phyloP scores from a whole-genome alignment of 2,329 filamentous ascomycete species.

The Fusarium pseudonygamai region DNA sequence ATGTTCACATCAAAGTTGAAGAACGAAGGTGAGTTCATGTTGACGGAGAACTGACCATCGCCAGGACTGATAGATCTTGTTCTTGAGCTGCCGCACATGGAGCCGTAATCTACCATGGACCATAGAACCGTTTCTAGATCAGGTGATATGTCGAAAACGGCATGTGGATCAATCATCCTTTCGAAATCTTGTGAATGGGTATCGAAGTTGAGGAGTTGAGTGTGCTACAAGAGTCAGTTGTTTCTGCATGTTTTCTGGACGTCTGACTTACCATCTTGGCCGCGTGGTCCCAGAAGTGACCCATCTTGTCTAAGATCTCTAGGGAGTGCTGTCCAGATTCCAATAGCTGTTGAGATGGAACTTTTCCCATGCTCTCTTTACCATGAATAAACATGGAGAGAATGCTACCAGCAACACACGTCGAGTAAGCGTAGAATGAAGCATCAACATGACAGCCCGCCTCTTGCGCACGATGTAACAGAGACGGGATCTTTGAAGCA shows the following conservation, averaged over 20 bases:
- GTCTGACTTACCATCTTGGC: slow-evolving; percentile 4
- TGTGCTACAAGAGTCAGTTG: not conserved
- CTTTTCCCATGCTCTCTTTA: not conserved
- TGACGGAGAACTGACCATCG: not conserved
- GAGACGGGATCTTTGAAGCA: not conserved
- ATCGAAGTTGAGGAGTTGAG: not conserved
- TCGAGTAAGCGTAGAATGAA: not conserved
- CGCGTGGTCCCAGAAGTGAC: slow-evolving; percentile 13
- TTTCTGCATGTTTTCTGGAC: fast-evolving
- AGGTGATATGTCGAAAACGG: not conserved
- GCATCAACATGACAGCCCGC: not conserved
- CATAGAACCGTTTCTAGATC: not conserved
- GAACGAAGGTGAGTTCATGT: not conserved
- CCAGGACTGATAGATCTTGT: not conserved
- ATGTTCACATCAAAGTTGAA: not conserved
- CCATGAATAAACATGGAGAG: not conserved
- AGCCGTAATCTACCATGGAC: not conserved
- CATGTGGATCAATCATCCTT: not conserved
- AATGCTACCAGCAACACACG: not conserved
- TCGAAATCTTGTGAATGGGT: not conserved
- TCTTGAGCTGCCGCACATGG: not conserved
- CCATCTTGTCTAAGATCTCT: not conserved
- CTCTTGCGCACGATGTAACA: not conserved
- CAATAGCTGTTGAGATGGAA: not conserved
- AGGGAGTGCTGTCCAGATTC: slow-evolving; percentile 1